phyloP scores from a whole-genome alignment of 768 basidiomycete genomes.

The Sarcodon sp. region DNA sequence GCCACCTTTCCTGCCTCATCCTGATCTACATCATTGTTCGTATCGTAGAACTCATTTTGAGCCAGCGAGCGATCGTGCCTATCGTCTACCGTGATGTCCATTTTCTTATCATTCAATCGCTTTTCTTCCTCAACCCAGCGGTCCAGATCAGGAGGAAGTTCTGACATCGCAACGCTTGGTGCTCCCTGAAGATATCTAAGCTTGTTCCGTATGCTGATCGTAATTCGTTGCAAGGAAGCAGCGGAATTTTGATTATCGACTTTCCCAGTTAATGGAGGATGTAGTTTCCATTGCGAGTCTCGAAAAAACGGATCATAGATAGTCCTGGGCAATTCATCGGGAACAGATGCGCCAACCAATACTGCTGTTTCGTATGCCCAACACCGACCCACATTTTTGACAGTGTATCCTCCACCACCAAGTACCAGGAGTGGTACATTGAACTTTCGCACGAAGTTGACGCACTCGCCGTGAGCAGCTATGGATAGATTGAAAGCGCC shows the following conservation, averaged over 20 bases:
- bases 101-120: slow-evolving; percentile 61
- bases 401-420: slow-evolving; percentile 94
- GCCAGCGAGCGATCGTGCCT: slow-evolving; percentile 38
- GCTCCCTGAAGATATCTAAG: slow-evolving; percentile 89
- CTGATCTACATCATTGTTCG: slow-evolving; percentile 54
- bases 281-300: slow-evolving; percentile 85
- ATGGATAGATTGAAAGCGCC: slow-evolving; percentile 98
- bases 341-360: slow-evolving; percentile 70
- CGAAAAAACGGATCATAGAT: slow-evolving; percentile 90
- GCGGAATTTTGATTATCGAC: slow-evolving; percentile 90
- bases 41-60: slow-evolving; percentile 64
- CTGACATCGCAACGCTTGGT: slow-evolving; percentile 93
- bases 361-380: slow-evolving; percentile 98
- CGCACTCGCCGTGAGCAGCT: slow-evolving; percentile 95
- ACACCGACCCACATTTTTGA: slow-evolving; percentile 95
- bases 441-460: slow-evolving; percentile 91
- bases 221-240: slow-evolving; percentile 74
- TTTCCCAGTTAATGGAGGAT: slow-evolving; percentile 82
- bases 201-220: slow-evolving; percentile 76
- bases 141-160: slow-evolving; percentile 87
- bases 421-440: slow-evolving; percentile 83
- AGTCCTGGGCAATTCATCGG: slow-evolving; percentile 79
- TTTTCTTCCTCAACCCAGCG: slow-evolving; percentile 68
- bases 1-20: slow-evolving; percentile 15
- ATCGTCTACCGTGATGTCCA: slow-evolving; percentile 40